phyloP scores from a whole-genome alignment of 768 basidiomycete species.

The Lenzites betulinus region DNA sequence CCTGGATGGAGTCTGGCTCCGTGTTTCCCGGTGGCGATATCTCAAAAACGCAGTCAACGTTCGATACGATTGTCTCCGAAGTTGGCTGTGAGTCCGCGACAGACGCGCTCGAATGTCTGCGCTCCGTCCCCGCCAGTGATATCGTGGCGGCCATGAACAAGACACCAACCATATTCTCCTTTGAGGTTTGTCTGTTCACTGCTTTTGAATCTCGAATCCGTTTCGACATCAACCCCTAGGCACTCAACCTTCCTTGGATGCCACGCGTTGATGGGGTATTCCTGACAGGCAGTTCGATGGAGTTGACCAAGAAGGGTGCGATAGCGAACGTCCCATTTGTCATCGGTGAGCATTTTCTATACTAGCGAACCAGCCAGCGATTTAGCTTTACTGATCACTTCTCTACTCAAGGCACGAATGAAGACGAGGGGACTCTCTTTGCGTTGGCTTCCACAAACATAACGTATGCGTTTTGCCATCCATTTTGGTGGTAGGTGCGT shows the following conservation, averaged over 20 bases:
- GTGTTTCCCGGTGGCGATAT: conserved; percentile 15
- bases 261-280: conserved; percentile 54
- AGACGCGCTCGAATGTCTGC: conserved; percentile 47
- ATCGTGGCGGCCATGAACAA: conserved; percentile 36
- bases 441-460: conserved; percentile 31
- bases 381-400: background rate
- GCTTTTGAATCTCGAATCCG: background rate
- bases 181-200: conserved; percentile 34
- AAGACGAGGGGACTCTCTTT: conserved; percentile 60
- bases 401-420: conserved; percentile 20
- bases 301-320: conserved; percentile 43
- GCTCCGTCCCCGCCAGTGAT: conserved; percentile 35
- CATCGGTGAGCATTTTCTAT: conserved; percentile 34
- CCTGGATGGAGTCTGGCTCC: conserved; percentile 41
- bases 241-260: conserved; percentile 38
- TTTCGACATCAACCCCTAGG: conserved; percentile 16
- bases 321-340: conserved; percentile 53
- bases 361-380: background rate
- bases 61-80: conserved; percentile 42
- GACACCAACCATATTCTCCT: conserved; percentile 35
- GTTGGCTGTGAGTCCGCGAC: conserved; percentile 37
- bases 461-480: conserved; percentile 22
- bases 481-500: background rate
- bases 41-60: conserved; percentile 35
- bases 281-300: conserved; percentile 42